phyloP scores from a whole-genome alignment of 2,329 filamentous ascomycete species.

The Sordariomycetes sp. region DNA sequence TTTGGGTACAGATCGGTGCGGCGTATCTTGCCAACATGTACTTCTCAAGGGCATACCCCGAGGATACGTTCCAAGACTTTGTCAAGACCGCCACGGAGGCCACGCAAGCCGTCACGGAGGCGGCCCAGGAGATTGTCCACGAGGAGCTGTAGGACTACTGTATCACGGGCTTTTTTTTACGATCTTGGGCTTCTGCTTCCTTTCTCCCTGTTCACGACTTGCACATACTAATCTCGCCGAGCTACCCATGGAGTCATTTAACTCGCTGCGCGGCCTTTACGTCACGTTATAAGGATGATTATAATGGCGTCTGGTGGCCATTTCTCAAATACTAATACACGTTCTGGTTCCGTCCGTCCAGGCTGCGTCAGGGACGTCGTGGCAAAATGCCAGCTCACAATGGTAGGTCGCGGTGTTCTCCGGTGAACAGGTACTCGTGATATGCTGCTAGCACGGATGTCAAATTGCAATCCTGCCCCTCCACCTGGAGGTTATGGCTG shows the following conservation, averaged over 20 bases:
- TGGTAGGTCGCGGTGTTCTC: not conserved
- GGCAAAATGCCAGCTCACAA: not conserved
- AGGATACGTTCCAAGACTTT: not conserved
- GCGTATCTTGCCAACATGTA: slow-evolving; percentile 7
- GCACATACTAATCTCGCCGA: not conserved
- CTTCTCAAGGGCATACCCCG: slow-evolving; percentile 5
- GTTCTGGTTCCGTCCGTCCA: not conserved
- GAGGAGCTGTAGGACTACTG: slow-evolving; percentile 3
- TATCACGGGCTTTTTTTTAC: not conserved
- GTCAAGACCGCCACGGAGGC: not conserved
- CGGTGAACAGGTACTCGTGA: not conserved
- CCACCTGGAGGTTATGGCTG: slow-evolving; percentile 54
- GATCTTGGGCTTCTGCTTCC: not conserved
- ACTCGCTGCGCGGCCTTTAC: not conserved
- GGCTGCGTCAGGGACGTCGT: not conserved
- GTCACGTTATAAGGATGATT: not conserved
- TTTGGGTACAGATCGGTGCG: slow-evolving; percentile 1
- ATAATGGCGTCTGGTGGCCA: not conserved
- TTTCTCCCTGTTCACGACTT: not conserved
- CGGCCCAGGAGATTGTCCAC: not conserved
- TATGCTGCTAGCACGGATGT: slow-evolving; percentile 73
- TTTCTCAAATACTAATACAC: not conserved
- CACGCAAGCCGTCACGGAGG: not conserved
- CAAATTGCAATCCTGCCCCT: slow-evolving; percentile 92
- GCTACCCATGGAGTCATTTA: not conserved